These are phyloP conservation scores for Aeminium ludgeri DNA, from an alignment of 495 filamentous ascomycete species.

Conservation along the genomic window DNA sequence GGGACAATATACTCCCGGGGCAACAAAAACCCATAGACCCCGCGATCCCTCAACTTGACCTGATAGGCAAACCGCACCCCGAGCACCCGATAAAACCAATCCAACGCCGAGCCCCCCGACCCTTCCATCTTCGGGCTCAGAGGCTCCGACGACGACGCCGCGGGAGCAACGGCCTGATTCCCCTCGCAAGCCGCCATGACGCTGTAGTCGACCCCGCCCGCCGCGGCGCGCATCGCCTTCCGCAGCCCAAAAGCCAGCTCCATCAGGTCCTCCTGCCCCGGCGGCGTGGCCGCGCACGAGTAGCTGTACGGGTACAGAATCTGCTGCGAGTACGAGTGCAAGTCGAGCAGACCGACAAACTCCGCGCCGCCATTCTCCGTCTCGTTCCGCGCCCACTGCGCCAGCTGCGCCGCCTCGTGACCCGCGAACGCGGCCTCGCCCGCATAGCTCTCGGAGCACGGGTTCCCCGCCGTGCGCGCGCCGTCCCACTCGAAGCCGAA, in stretches of 20 bases:
- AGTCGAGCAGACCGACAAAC: slow-evolving; percentile 70
- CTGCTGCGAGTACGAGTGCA: slow-evolving; percentile 93
- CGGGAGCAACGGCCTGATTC: slow-evolving; percentile 33
- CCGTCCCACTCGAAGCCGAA: slow-evolving; percentile 77
- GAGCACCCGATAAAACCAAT: slow-evolving; percentile 91
- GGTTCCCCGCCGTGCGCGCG: slow-evolving; percentile 47
- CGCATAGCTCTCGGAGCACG: slow-evolving; percentile 83
- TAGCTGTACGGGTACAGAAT: slow-evolving; percentile 86
- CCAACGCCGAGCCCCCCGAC: slow-evolving; percentile 71
- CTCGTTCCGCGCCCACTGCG: slow-evolving; percentile 74
- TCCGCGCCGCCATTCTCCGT: slow-evolving; percentile 50
- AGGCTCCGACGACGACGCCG: too few relatives aligned
- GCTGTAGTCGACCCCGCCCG: slow-evolving; percentile 57
- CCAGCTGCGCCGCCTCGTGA: slow-evolving; percentile 55
- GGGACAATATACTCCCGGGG: slow-evolving; percentile 78
- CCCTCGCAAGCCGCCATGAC: slow-evolving; percentile 83
- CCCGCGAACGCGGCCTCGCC: slow-evolving; percentile 73
- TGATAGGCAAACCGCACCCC: slow-evolving; percentile 75
- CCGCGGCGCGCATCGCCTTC: slow-evolving; percentile 69
- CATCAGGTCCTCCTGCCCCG: slow-evolving; percentile 76
- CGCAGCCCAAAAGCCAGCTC: slow-evolving; percentile 80
- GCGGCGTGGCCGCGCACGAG: slow-evolving; percentile 58
- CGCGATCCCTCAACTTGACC: slow-evolving; percentile 86
- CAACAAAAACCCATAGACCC: slow-evolving; percentile 84
- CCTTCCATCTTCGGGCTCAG: slow-evolving; percentile 39